phyloP scores from a whole-genome alignment of 2,329 filamentous ascomycete species.

The Colletotrichum agaves region DNA sequence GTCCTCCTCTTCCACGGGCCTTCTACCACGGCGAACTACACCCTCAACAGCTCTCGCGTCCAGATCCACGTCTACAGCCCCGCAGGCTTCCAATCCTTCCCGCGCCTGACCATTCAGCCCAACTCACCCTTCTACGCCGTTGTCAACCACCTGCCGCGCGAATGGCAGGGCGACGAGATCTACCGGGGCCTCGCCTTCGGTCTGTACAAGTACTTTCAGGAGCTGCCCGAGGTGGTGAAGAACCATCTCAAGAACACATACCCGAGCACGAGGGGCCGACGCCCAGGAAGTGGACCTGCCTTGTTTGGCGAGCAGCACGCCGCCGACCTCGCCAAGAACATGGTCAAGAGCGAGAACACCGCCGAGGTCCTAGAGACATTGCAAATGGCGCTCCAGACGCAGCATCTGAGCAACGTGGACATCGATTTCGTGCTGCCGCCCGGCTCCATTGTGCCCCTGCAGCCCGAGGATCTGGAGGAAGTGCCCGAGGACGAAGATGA shows the following conservation, averaged over 20 bases:
- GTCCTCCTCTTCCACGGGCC: constrained; percentile 93
- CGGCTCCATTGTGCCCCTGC: constrained; percentile 76
- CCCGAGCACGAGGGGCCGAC: constrained; percentile 62
- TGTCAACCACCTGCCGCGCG: constrained; percentile 88
- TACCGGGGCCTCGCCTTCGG: constrained; percentile 92
- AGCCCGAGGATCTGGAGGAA: constrained; percentile 68
- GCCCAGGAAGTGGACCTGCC: constrained; percentile 71
- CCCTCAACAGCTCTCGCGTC: constrained; percentile 89
- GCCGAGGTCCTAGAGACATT: constrained; percentile 78
- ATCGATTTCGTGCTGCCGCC: constrained; percentile 87
- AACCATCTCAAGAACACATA: constrained; percentile 71
- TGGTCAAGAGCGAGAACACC: constrained; percentile 84
- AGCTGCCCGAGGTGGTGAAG: constrained; percentile 83
- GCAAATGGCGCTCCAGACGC: constrained; percentile 80
- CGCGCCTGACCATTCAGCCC: constrained; percentile 91
- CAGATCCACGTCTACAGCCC: constrained; percentile 93
- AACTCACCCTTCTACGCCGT: constrained; percentile 91
- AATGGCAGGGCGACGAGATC: constrained; percentile 95
- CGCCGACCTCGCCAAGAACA: constrained; percentile 85
- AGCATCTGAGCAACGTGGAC: constrained; percentile 86
- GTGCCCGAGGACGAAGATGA: constrained; percentile 73
- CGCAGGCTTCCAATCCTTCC: constrained; percentile 89
- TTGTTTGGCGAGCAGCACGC: constrained; percentile 94
- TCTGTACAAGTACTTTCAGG: constrained; percentile 92
- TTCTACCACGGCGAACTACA: constrained; percentile 88